Evolutionary conservation across 139 green algal genomes (phyloP).

Genomic region (Chlamydomonas eustigma): DNA sequence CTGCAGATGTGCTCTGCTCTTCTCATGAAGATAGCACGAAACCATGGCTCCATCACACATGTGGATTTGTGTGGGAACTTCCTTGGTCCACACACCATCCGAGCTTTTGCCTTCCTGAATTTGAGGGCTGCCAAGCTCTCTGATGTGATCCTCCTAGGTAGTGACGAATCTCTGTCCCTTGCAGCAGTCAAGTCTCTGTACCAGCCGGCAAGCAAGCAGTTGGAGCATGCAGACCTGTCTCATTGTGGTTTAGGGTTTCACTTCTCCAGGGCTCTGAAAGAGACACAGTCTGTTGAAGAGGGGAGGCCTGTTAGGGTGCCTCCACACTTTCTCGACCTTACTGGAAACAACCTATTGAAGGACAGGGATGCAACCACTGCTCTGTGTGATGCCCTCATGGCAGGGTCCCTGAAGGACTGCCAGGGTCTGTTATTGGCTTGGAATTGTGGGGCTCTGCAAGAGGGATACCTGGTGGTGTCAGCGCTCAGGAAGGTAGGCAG

Average conservation of each 20-base stretch:
- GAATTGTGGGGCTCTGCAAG: not conserved
- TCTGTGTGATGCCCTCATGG: not conserved
- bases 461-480: not conserved
- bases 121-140: not conserved
- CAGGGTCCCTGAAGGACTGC: not conserved
- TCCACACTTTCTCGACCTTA: not conserved
- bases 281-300: too few relatives aligned
- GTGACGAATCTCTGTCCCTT: too few relatives aligned
- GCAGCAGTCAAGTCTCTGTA: not conserved
- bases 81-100: not conserved
- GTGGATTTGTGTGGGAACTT: not conserved
- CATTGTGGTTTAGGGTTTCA: not conserved
- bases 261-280: not conserved
- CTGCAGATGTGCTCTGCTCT: not conserved
- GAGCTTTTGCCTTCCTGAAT: not conserved
- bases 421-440: not conserved
- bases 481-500: too few relatives aligned
- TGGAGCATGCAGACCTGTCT: not conserved
- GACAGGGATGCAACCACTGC: not conserved
- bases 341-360: not conserved
- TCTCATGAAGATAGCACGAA: not conserved
- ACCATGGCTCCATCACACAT: not conserved
- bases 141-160: too few relatives aligned
- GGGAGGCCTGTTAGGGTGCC: too few relatives aligned
- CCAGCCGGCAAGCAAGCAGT: not conserved